Evolutionary conservation across 331 rosid species (phyloP), one percentile per base, ranked within the genome.

Genomic region (Dryas integrifolia): DNA sequence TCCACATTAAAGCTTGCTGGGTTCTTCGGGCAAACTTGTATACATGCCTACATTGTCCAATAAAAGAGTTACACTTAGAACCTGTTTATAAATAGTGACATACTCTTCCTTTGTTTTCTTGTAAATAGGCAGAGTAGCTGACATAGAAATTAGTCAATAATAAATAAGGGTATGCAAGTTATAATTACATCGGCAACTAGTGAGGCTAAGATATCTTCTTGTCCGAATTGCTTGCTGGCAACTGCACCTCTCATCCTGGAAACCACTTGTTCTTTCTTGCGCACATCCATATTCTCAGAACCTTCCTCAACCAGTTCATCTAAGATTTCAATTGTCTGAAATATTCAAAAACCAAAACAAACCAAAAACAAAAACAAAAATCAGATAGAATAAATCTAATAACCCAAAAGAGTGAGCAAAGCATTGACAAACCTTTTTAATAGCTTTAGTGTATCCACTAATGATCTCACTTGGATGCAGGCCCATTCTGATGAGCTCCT

Each of bases 201-300:
- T 2, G 95, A 93, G 69, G 92, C 83, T 76, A 93, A 71, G n/a
- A 88, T 78, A 78, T 90, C 96, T 75, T 94, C 97, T 80, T 77
- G 97, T 65, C 98, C 98, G 44, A 84, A 94, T 73, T 94, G 98
- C 87, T 94, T 94, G 97, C 98, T 91, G 69, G 98, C 97, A 80
- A 94, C 85, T 9, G 97, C 91, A 13, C 96, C 92, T 77, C 81
- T 91, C 91, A 89, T 88, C 70, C 98, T 84, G 13, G 76, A 81
- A 77, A 94, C 61, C 79, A 91, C 96, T 85, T 94, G 86, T 18
- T 85, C 84, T 84, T 89, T 94, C 77, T 79, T 77, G 52, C 97
- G 92, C 47, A 91, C 95, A 84, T 94, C 97, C 91, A 94, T 94
- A 71, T 30, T 89, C 76, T 91, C 98, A 4, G 92, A 94, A 69